A percentile compares a stretch with the other conserved stretches of the same genome.
Conservation (phyloP, 768 basidiomycete genomes). For the Galerina sulciceps region DNA sequence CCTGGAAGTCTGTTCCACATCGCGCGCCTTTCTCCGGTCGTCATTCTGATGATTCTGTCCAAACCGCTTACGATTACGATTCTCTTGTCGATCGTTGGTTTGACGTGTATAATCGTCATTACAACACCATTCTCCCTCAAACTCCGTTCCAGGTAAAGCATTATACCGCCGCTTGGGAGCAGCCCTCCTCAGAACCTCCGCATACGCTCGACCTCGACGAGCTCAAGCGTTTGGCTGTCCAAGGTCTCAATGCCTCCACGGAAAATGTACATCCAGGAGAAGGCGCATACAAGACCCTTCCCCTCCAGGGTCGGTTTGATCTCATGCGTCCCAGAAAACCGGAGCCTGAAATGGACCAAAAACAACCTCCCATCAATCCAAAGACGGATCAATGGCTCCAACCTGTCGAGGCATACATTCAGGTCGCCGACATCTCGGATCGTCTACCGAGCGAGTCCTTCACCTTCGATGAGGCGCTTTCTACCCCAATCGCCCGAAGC, state of each 20-base stretch:
- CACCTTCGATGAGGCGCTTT: slow-evolving; percentile 31
- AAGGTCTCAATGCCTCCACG: slow-evolving; percentile 48
- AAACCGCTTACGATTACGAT: slow-evolving; percentile 73
- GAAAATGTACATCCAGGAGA: slow-evolving; percentile 37
- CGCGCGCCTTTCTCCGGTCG: slow-evolving; percentile 54
- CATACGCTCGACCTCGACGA: slow-evolving; percentile 60
- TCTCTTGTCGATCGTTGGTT: slow-evolving; percentile 92
- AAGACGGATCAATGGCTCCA: slow-evolving; percentile 15
- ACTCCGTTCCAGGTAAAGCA: slow-evolving; percentile 64
- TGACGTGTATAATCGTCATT: slow-evolving; percentile 86
- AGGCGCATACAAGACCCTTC: slow-evolving; percentile 81
- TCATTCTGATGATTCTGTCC: slow-evolving; percentile 31
- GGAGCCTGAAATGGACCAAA: slow-evolving; percentile 16
- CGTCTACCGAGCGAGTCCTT: slow-evolving; percentile 19
- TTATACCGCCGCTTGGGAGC: slow-evolving; percentile 82
- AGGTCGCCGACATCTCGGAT: slow-evolving; percentile 22
- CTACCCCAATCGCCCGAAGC: slow-evolving; percentile 43
- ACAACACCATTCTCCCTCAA: slow-evolving; percentile 58
- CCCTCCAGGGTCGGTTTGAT: slow-evolving; percentile 87
- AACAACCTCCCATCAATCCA: slow-evolving; percentile 9
- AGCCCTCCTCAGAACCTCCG: slow-evolving; percentile 26
- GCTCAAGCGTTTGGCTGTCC: slow-evolving; percentile 62
- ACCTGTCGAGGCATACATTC: slow-evolving; percentile 23
- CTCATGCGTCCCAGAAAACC: slow-evolving; percentile 67
- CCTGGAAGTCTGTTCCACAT: slow-evolving; percentile 80